Base-by-base conservation (phyloP, 192 early-diverging fungal species). In the Coemansia pectinata region DNA sequence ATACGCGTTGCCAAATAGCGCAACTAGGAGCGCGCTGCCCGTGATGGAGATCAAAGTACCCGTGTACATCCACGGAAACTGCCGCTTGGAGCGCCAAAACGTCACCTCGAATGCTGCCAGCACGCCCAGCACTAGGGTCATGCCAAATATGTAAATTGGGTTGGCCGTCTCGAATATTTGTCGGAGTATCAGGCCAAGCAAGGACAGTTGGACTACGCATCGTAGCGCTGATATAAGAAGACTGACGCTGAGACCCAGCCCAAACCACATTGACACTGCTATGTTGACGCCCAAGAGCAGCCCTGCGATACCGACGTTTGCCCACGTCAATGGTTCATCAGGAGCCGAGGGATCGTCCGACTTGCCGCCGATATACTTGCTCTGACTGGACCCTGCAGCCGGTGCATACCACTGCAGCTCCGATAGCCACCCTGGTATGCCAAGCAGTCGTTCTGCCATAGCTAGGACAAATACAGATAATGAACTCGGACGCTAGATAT, bases 151-250 rank as follows among this genome's bases (percentile, higher is more conserved):
- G 17, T 89, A 65, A 9, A 85, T 31, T 4, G 87, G 86, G 66
- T 88, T 88, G 5, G 86, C 70, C 23, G 85, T 81, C 33, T 71
- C 70, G 60, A 92, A 90, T 42, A 92, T 88, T 69, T 90, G 78
- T 70, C 88, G 76, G 7, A 92, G 74, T 21, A 92, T 76, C 45
- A 82, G 67, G 3, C 90, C 91, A 83, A 95, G 89, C 40, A 92
- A 64, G 5, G 88, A 87, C 52, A 95, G 79, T 65, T 95, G 94
- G 25, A 93, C 82, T 31, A 94, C 73, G 67, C 90, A 92, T 40
- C 93, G 86, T 40, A 87, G 62, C 4, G 91, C 85, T 10, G 90
- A 79, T 29, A 94, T 76, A 17, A 93, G 75, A 27, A 95, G 67
- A 4, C 86, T 87, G 17, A 62, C 71, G 67, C 87, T 87, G 3